Conservation (phyloP, 441 rosid species). For the Pelargonium cotyledonis region DNA sequence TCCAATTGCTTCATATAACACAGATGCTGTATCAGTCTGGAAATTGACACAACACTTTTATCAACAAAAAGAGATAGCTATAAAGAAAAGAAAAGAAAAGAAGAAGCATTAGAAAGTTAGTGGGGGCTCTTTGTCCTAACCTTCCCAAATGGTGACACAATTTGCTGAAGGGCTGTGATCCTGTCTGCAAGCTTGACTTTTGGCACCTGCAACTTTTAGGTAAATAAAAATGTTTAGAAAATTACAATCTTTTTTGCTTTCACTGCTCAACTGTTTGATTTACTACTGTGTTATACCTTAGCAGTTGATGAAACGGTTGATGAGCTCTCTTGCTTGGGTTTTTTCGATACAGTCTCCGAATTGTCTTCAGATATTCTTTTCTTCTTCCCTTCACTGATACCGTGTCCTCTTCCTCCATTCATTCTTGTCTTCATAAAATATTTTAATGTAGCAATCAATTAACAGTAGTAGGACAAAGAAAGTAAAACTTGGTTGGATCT, state of each 20-base stretch:
- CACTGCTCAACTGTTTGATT: not conserved
- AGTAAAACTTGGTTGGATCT: not conserved
- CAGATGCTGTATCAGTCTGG: constrained; percentile 89
- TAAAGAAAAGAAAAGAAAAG: not conserved
- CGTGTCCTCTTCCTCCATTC: constrained; percentile 33
- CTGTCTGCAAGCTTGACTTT: constrained; percentile 78
- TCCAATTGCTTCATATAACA: constrained; percentile 70
- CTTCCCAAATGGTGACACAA: constrained; percentile 92
- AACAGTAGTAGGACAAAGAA: not conserved
- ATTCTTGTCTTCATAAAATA: constrained; percentile 30
- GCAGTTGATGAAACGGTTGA: constrained; percentile 40
- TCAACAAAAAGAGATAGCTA: not conserved
- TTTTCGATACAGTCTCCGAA: constrained; percentile 41
- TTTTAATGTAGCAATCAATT: not conserved
- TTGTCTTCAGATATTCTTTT: constrained; percentile 46
- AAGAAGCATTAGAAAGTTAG: constrained; percentile 11
- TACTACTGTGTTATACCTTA: constrained; percentile 36
- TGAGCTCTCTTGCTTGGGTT: constrained; percentile 48
- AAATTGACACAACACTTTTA: constrained; percentile 5
- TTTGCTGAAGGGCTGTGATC: constrained; percentile 83
- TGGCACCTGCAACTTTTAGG: constrained; percentile 47
- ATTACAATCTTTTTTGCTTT: not conserved
- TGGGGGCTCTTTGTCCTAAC: constrained; percentile 27
- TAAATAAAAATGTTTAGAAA: not conserved
- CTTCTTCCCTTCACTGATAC: constrained; percentile 49